Base-by-base conservation (phyloP, 345 rosid species). In the Pseudoturritis turrita region DNA sequence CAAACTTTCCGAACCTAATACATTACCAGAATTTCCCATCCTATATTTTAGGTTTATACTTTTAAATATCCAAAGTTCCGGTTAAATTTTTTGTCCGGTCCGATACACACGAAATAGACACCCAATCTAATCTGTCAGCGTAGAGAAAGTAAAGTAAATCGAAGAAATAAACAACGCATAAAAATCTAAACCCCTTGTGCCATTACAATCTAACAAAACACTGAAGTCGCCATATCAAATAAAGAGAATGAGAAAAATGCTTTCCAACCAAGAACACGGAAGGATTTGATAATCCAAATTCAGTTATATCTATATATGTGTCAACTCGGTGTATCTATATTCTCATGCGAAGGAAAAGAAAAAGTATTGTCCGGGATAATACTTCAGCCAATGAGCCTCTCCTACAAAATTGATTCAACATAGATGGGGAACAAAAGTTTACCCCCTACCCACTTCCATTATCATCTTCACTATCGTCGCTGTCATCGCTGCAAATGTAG, bases 401-500 rank as follows among this genome's bases (percentile, higher is more conserved):
- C 26, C 36, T 13, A 51, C 55, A 43, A 57, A 44, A 56, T 10
- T 22, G 55, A 33, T 33, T 45, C 56, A 29, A 56, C 46, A 44
- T 4, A 29, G 13, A 52, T 41, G 55, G 40, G 25, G 62, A 60
- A 60, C 15, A n/a, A 59, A 44, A 11, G 50, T 43, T 43, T 62
- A n/a, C 33, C 15, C 10, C 11, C 81, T 70, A 92, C 78, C 88
- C 80, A 79, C 83, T 69, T 15, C 74, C 76, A 13, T 37, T 62
- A 11, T 92, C 96, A 73, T 83, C 87, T 49, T 87, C 98, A 7
- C 95, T 86, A 50, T 72, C 87, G 14, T 80, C 96, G 33, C 95
- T 89, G 56, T 80, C 88, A 71, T 92, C 95, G 53, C 98, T 92
- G 90, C 87, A 85, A 57, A 41, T 53, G 43, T 29, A 67, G 7